phyloP scores from a whole-genome alignment of 1,284 basidiomycete species.

The Singerocomus inundabilis region DNA sequence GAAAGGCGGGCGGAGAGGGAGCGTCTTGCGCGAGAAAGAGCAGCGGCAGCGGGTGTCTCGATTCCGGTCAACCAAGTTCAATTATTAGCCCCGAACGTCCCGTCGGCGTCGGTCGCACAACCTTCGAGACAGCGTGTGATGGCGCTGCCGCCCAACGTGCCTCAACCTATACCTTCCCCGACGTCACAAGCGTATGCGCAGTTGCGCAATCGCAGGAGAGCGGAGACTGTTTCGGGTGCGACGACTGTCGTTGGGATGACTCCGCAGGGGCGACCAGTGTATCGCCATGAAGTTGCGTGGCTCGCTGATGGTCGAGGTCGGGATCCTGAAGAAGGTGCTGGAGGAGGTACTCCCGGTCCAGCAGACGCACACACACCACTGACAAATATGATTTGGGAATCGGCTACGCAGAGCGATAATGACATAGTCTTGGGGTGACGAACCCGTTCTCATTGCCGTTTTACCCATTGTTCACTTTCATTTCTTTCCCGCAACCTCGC shows the following conservation, averaged over 20 bases:
- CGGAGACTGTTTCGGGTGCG: constrained; percentile 40
- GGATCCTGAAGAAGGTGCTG: constrained; percentile 21
- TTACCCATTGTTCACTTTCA: not conserved
- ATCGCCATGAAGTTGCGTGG: constrained; percentile 31
- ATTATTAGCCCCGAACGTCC: constrained; percentile 15
- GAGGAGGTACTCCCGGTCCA: constrained; percentile 17
- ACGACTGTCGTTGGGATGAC: constrained; percentile 33
- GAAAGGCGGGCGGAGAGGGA: constrained; percentile 35
- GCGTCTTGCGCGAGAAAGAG: constrained; percentile 33
- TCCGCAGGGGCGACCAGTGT: constrained; percentile 30
- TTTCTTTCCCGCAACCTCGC: not conserved
- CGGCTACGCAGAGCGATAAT: constrained; percentile 28
- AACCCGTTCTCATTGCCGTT: constrained; percentile 9
- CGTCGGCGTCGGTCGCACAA: constrained; percentile 10
- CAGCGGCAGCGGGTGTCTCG: constrained; percentile 15
- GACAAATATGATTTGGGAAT: constrained; percentile 30
- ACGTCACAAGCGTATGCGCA: constrained; percentile 21
- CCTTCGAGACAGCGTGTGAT: constrained; percentile 30
- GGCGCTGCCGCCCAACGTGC: constrained; percentile 29
- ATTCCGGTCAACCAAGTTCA: constrained; percentile 18
- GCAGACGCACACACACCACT: constrained; percentile 21
- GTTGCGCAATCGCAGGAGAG: constrained; percentile 34
- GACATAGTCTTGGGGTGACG: constrained; percentile 35
- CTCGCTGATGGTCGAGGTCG: constrained; percentile 22
- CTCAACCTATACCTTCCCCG: constrained; percentile 26